These are phyloP conservation scores for Pythium oligandrum DNA, from an alignment of 352 stramenopile genomes.

Conservation along the genomic window DNA sequence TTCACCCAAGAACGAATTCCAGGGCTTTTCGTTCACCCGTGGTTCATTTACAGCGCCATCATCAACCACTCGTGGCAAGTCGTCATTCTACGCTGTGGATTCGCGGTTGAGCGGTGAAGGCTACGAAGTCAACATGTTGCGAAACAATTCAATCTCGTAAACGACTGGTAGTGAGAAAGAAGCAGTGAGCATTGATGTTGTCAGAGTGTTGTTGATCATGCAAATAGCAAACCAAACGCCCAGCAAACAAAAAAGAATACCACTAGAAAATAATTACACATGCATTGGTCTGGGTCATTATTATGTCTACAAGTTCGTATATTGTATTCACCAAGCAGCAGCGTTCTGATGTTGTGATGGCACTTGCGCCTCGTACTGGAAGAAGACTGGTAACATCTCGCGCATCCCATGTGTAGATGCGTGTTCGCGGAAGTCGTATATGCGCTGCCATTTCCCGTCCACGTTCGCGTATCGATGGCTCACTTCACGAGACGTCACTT, in stretches of 20 bases:
- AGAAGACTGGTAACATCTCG: constrained; percentile 71
- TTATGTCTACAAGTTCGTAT: too few species aligned
- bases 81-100: constrained; percentile 16
- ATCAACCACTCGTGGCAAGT: constrained; percentile 10
- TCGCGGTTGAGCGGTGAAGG: constrained; percentile 23
- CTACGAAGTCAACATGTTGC: constrained; percentile 24
- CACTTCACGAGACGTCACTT: constrained; percentile 54
- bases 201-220: too few species aligned
- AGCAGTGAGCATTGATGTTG: too few species aligned
- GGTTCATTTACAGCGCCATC: constrained; percentile 14
- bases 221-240: too few species aligned
- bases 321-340: too few species aligned
- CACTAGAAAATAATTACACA: too few species aligned
- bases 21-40: constrained; percentile 78
- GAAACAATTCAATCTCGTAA: constrained; percentile 32
- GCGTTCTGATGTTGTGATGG: too few species aligned
- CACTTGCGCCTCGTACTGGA: constrained; percentile 26
- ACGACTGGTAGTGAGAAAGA: not conserved
- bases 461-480: constrained; percentile 75
- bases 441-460: constrained; percentile 74
- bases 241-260: too few species aligned
- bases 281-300: too few species aligned
- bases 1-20: constrained; percentile 84
- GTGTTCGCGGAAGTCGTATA: constrained; percentile 75
- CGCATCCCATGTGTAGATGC: constrained; percentile 47